A percentile compares a stretch with the other conserved stretches of the same genome.
Conservation (phyloP, 2,329 filamentous ascomycete species). For the Ascocoryne sarcoides region DNA sequence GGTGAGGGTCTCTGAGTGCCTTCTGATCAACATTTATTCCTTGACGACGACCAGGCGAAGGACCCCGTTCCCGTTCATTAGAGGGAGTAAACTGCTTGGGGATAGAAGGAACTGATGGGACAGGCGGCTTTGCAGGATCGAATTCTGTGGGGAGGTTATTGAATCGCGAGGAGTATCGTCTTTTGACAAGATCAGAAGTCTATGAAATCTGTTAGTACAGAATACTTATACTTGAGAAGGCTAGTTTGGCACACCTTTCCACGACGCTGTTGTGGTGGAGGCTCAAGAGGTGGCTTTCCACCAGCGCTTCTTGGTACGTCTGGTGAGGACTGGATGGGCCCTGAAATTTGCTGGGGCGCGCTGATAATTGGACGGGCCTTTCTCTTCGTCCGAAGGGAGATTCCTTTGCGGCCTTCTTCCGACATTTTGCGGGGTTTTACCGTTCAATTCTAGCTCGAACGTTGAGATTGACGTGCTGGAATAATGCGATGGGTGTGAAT, state of each 20-base stretch:
- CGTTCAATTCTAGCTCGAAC: background rate
- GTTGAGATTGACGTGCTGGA: no score
- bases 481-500: no score
- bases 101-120: slow-evolving; percentile 63
- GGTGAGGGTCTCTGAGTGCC: slow-evolving; percentile 68
- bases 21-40: slow-evolving; percentile 66
- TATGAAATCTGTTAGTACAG: slow-evolving; percentile 10
- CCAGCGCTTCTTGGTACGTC: slow-evolving; percentile 31
- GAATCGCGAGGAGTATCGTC: slow-evolving; percentile 88
- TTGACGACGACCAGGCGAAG: slow-evolving; percentile 32
- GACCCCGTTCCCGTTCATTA: slow-evolving; percentile 19
- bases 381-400: slow-evolving; percentile 55
- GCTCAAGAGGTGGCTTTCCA: slow-evolving; percentile 27
- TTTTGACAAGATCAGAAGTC: slow-evolving; percentile 81
- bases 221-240: background rate
- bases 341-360: slow-evolving; percentile 54
- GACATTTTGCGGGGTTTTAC: slow-evolving; percentile 40
- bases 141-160: slow-evolving; percentile 66
- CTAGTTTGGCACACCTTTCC: slow-evolving; percentile 40
- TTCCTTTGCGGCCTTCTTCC: slow-evolving; percentile 48
- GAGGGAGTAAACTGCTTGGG: slow-evolving; percentile 39
- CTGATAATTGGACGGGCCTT: slow-evolving; percentile 54
- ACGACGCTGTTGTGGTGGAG: slow-evolving; percentile 39
- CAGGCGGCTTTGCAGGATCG: slow-evolving; percentile 55
- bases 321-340: slow-evolving; percentile 46